Evolutionary conservation across 140 eudicot species (phyloP), one percentile per base, ranked within the genome.

Genomic region (Erigeron philadelphicus): DNA sequence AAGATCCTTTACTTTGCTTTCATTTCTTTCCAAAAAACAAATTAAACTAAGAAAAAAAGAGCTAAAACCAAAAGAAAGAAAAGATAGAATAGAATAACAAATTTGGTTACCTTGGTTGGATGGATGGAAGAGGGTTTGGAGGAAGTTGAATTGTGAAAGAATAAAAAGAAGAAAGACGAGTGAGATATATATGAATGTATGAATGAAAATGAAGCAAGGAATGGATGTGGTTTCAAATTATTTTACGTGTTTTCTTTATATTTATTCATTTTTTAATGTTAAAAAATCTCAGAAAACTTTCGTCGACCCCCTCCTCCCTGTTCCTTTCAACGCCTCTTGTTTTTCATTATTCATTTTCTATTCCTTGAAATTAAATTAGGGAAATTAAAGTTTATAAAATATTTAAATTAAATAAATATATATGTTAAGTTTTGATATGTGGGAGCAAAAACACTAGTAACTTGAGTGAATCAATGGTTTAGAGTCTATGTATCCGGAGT

Each of bases 141-240:
- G 38, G 38, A 31, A 31, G 38, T 1, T 31, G 52, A 11, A 12
- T 56, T 16, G 9, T 53, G 73, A 60, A n/a, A 11, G 62, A n/a
- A 45, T 67, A 55, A 64, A 31, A 21, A 13, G 53, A 23, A 23
- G 43, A 6, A 44, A 43, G 38, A 46, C 16, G 67, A 45, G 49
- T 66, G 79, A 70, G 56, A 31, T 43, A 21, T 57, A 10, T 9
- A 13, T 64, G 63, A 61, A 74, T 2, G 72, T 12, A 3, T 7
- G 21, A 21, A 21, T 57, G 35, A 17, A 3, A 8, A 57, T 18
- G 3, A 57, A 57, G 9, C 11, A 63, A 58, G 47, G 56, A 64
- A 67, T 9, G 73, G 79, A 57, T 75, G 79, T 75, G 73, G 79
- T 66, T 75, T 75, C 67, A 25, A 75, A 42, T 4, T 68, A 59